Evolutionary conservation across 2,329 filamentous ascomycete species (phyloP), one percentile per base, ranked within the genome.

Genomic region (Colletotrichum tamarilloi): DNA sequence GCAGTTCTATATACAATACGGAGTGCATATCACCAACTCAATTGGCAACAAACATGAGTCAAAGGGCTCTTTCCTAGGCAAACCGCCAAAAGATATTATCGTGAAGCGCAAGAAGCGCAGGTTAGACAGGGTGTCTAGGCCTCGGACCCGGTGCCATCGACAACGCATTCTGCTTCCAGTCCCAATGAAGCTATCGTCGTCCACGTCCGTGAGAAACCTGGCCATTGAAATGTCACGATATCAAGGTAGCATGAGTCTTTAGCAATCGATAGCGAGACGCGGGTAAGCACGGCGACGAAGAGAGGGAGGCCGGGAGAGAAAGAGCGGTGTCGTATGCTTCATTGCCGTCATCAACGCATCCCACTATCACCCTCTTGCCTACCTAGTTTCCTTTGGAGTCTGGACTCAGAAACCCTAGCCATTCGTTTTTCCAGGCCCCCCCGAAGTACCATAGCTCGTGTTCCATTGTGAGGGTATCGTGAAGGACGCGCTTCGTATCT

Each of bases 51-150:
- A n/a, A 19, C 56, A 67, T 52, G 68, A 71, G 68, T 62, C 63
- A 67, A 35, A 49, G 42, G 42, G 42, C 19, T 49, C 28, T 7
- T 46, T 14, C 24, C 46, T 32, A 24, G 19, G 42, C 7, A 49
- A 49, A 30, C 42, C 60, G 28, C 22, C 35, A 32, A 63, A 58
- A 55, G 28, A 32, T 52, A 53, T 59, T 56, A 69, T 64, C 53
- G 66, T 63, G 65, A 59, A 55, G 49, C 69, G 69, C 69, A 69
- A 53, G 24, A 72, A 68, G 69, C 69, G 69, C 69, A 53, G 52
- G 26, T 16, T 14, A 28, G n/a, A 16, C n/a, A 52, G 19, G 28
- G 60, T 62, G 26, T n/a, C 24, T 16, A 11, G 32, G 38, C 22
- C 22, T 14, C 35, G 19, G 35, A 8, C 22, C 12, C 38, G 38